These are phyloP conservation scores for Protoeuglena noctilucae DNA, from an alignment of 139 green algal genomes.

Conservation along the genomic window DNA sequence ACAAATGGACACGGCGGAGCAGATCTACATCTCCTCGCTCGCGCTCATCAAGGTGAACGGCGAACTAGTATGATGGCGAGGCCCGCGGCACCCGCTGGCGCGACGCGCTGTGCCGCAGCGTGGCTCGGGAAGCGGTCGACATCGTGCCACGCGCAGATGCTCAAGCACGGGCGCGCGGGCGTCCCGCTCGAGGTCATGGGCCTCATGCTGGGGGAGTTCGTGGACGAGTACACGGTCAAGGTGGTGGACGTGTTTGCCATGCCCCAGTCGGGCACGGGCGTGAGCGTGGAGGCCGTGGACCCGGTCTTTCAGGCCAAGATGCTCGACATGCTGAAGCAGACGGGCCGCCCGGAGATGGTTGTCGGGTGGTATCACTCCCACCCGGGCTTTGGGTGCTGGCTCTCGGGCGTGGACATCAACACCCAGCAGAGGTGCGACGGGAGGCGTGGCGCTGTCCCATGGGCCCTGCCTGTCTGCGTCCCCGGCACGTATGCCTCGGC, in stretches of 20 bases:
- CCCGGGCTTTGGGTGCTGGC: conserved; percentile 97
- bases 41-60: conserved; percentile 97
- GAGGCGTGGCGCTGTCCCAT: conserved; percentile 12
- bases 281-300: conserved; percentile 95
- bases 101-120: no score
- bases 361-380: conserved; percentile 99
- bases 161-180: conserved; percentile 96
- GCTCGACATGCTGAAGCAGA: conserved; percentile 99
- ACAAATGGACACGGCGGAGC: conserved; percentile 83
- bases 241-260: conserved; percentile 99
- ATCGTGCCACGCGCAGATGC: no score
- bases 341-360: conserved; percentile 92
- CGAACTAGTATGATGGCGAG: no score
- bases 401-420: conserved; percentile 99
- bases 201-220: conserved; percentile 98
- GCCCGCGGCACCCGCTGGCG: no score
- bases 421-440: conserved; percentile 92
- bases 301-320: conserved; percentile 99
- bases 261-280: conserved; percentile 92
- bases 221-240: conserved; percentile 97
- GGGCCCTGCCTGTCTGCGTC: conserved; percentile 1
- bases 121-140: no score
- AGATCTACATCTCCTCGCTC: conserved; percentile 96
- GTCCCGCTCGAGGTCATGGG: conserved; percentile 99
- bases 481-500: neutral